A percentile compares a stretch with the other conserved stretches of the same genome.
These are phyloP conservation scores for Penicillium robsamsonii DNA, from an alignment of 495 filamentous ascomycete genomes.

Conservation along the genomic window DNA sequence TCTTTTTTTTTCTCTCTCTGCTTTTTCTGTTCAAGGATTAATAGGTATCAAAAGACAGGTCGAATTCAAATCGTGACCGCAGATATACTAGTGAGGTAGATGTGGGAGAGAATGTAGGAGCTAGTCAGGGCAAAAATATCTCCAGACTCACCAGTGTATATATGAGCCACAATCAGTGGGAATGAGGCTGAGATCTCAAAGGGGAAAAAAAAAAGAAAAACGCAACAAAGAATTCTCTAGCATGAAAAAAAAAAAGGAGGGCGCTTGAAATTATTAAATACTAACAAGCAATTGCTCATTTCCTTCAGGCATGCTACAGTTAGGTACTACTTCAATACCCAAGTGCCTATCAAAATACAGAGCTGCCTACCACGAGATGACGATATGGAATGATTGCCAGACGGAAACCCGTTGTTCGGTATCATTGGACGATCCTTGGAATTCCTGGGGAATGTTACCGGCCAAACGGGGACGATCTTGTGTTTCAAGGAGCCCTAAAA, in stretches of 20 bases:
- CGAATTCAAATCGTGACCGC: neutral
- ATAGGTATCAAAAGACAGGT: neutral
- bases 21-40: neutral
- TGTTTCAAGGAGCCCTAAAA: constrained; percentile 23
- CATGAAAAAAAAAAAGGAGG: neutral
- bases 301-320: constrained; percentile 9
- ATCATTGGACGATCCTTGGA: constrained; percentile 29
- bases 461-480: constrained; percentile 27
- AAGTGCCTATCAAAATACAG: constrained; percentile 24
- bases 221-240: neutral
- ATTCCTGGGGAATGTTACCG: constrained; percentile 33
- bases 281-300: constrained; percentile 3
- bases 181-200: constrained; percentile 7
- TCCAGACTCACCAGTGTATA: neutral
- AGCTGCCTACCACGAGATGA: constrained; percentile 24
- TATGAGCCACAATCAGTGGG: neutral
- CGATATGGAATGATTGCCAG: constrained; percentile 29
- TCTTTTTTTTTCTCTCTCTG: neutral
- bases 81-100: neutral
- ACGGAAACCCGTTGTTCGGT: constrained; percentile 11
- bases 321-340: constrained; percentile 9
- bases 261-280: constrained; percentile 13
- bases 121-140: neutral
- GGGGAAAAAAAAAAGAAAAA: neutral
- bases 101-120: neutral